phyloP scores from a whole-genome alignment of 176 grass and related monocot genomes.

The Elaeis guineensis region DNA sequence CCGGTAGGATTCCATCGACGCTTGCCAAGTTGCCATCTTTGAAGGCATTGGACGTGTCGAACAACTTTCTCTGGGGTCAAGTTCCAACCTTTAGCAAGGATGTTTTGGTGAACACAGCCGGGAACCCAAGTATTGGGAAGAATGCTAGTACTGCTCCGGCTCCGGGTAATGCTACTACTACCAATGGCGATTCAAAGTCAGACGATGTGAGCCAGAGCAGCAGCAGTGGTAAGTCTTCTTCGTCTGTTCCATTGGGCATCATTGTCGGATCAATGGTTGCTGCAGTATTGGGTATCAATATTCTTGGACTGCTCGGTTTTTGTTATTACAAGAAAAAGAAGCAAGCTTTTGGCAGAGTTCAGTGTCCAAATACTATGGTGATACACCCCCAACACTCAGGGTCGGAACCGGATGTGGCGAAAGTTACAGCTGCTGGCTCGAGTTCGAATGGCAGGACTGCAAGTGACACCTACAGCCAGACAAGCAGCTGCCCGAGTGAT shows the following conservation, averaged over 20 bases:
- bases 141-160: constrained; percentile 15
- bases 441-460: constrained; percentile 29
- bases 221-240: constrained; percentile 25
- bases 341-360: constrained; percentile 58
- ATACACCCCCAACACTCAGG: constrained; percentile 69
- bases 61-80: constrained; percentile 65
- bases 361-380: constrained; percentile 71
- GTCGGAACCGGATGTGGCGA: constrained; percentile 72
- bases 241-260: constrained; percentile 23
- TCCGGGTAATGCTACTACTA: constrained; percentile 1
- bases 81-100: constrained; percentile 45
- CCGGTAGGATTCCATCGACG: constrained; percentile 48
- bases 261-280: constrained; percentile 56
- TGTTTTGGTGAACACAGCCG: constrained; percentile 26
- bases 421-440: constrained; percentile 56
- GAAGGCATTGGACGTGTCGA: constrained; percentile 42
- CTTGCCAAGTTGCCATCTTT: constrained; percentile 36
- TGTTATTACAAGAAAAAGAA: constrained; percentile 77
- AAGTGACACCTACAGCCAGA: constrained; percentile 40
- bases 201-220: neutral
- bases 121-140: constrained; percentile 68
- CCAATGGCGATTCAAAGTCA: neutral
- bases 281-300: constrained; percentile 33
- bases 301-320: constrained; percentile 52
- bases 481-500: constrained; percentile 41